Evolutionary conservation across 495 filamentous ascomycete species (phyloP), one percentile per base, ranked within the genome.

Genomic region (Copromyces sp.): DNA sequence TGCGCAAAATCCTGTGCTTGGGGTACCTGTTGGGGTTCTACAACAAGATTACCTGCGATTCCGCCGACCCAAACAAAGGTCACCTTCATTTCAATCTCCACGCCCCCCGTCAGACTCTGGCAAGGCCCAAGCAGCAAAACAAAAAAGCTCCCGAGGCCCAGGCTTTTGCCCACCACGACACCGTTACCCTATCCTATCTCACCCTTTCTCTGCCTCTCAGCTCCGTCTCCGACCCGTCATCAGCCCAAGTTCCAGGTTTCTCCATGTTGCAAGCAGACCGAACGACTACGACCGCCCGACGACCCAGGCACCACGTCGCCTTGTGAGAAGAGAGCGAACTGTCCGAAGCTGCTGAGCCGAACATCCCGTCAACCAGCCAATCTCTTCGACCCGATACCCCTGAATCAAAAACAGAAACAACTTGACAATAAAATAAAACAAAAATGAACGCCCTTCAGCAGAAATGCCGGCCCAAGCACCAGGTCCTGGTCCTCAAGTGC

Each of bases 401-500:
- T 69, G 37, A 38, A 41, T 41, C 40, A 44, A 41, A 11, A 20
- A 20, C 61, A 39, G 45, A 16, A 32, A 65, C 53, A 65, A 53
- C 45, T 40, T 16, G 44, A 47, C 44, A 39, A 68, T 68, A 70
- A 71, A 74, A 24, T 24, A 24, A 24, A 24, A 24, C 24, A 78
- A 81, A 73, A 74, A 89, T 89, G 87, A 83, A 89, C 74, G 84
- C 87, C 77, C 82, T 89, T 74, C 81, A 84, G 80, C 83, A 89
- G 77, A 86, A 81, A 81, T 89, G 87, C 77, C 92, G 94, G 71
- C 94, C 94, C 29, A 97, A 97, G 82, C 94, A 98, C 81, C 94
- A 97, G 85, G 90, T 97, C 72, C 84, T 98, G 69, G 90, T 96
- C 69, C 87, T 97, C 39, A 97, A 97, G 81, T 98, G 94, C 84